Conservation (phyloP, 352 stramenopile species). For the Phytopythium ostracodes region DNA sequence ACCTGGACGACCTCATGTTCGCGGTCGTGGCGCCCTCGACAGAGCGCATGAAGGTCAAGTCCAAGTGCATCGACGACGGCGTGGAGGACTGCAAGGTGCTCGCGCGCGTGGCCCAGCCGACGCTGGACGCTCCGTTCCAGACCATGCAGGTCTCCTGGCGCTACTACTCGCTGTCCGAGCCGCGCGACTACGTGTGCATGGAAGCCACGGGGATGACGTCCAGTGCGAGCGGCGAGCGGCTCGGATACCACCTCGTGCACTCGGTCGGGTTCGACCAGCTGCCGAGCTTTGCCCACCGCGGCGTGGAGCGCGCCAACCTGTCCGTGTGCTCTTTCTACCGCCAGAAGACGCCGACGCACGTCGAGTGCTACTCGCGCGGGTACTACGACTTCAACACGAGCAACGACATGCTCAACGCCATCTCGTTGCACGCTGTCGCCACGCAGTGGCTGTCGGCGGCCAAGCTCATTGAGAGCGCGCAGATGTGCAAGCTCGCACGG, state of each 20-base stretch:
- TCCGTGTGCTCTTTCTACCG: slow-evolving; percentile 45
- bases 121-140: slow-evolving; percentile 31
- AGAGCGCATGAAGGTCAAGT: slow-evolving; percentile 27
- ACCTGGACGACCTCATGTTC: slow-evolving; percentile 45
- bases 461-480: slow-evolving; percentile 28
- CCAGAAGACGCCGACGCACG: slow-evolving; percentile 22
- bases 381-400: slow-evolving; percentile 33
- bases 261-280: slow-evolving; percentile 32
- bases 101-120: slow-evolving; percentile 23
- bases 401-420: slow-evolving; percentile 35
- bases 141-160: slow-evolving; percentile 35
- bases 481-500: slow-evolving; percentile 41
- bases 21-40: slow-evolving; percentile 30
- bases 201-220: slow-evolving; percentile 26
- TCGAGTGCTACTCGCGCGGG: slow-evolving; percentile 27
- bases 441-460: slow-evolving; percentile 24
- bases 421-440: slow-evolving; percentile 26
- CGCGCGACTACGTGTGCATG: slow-evolving; percentile 30
- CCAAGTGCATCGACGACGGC: slow-evolving; percentile 30
- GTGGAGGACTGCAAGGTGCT: slow-evolving; percentile 25
- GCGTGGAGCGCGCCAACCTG: slow-evolving; percentile 30
- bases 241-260: slow-evolving; percentile 34
- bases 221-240: slow-evolving; percentile 17
- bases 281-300: slow-evolving; percentile 25
- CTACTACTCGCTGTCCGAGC: slow-evolving; percentile 27